These are phyloP conservation scores for Scenedesmus sp. DNA, from an alignment of 163 green algal species.

Conservation along the genomic window DNA sequence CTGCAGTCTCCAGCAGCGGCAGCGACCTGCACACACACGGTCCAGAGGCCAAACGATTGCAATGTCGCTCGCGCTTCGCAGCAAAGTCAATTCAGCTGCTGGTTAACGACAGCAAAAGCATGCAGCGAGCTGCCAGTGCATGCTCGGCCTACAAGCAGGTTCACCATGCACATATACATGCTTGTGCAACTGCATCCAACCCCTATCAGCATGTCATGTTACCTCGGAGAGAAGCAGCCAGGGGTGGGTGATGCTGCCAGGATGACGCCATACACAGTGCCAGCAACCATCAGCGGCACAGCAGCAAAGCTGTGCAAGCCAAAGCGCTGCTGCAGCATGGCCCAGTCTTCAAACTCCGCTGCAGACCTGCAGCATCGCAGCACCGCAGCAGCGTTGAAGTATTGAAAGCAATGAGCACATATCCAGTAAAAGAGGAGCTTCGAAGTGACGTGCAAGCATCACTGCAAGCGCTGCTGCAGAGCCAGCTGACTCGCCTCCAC, in stretches of 20 bases:
- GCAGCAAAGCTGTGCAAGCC: slow-evolving; percentile 39
- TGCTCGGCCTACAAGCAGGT: not conserved
- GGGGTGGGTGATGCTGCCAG: slow-evolving; percentile 13
- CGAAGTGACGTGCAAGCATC: not conserved
- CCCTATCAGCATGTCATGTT: not conserved
- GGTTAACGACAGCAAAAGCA: not conserved
- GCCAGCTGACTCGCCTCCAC: not conserved
- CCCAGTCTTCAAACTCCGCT: slow-evolving; percentile 26
- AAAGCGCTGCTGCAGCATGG: slow-evolving; percentile 26
- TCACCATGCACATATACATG: not conserved
- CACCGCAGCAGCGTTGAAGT: not conserved
- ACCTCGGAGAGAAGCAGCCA: slow-evolving; percentile 27
- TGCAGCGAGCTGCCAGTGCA: too few species aligned
- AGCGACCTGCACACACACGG: slow-evolving; percentile 4
- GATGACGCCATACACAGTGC: slow-evolving; percentile 29
- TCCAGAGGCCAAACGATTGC: too few species aligned
- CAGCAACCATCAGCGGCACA: slow-evolving; percentile 28
- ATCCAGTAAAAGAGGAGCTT: not conserved
- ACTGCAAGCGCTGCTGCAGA: not conserved
- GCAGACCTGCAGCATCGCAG: not conserved
- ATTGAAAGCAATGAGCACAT: not conserved
- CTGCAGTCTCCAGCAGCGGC: not conserved
- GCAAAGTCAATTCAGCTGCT: slow-evolving; percentile 4
- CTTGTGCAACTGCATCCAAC: not conserved
- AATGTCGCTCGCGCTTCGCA: not conserved